phyloP scores from a whole-genome alignment of 306 rosid species.

The Styphnolobium japonicum region DNA sequence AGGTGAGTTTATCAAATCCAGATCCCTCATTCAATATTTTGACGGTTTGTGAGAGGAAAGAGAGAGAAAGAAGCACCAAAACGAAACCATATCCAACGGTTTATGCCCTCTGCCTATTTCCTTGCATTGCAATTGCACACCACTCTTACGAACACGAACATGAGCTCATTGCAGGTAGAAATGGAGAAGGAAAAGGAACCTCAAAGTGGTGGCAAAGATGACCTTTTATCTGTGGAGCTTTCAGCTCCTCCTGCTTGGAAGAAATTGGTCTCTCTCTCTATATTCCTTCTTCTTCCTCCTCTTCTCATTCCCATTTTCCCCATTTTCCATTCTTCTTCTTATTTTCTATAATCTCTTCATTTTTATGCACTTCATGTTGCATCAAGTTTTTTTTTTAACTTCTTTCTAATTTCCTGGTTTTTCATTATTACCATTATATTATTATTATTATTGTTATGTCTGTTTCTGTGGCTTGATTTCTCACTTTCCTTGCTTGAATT shows the following conservation, averaged over 20 bases:
- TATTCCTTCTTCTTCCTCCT: neutral
- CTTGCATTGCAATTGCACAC: neutral
- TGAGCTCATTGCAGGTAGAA: neutral
- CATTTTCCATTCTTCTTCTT: neutral
- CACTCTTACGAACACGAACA: neutral
- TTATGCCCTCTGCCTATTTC: neutral
- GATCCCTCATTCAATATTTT: neutral
- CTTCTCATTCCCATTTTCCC: neutral
- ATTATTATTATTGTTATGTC: neutral
- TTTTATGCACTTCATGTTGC: neutral
- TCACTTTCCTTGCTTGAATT: neutral
- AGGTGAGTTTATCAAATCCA: constrained; percentile 21
- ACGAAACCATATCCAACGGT: constrained; percentile 31
- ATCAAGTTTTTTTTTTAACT: neutral
- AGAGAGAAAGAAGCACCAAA: neutral
- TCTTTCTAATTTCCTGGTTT: neutral
- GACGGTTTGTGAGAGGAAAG: constrained; percentile 19
- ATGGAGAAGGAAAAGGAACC: constrained; percentile 39
- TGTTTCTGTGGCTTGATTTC: neutral
- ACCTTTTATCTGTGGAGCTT: constrained; percentile 71
- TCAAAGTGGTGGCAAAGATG: constrained; percentile 43
- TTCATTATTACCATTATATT: neutral
- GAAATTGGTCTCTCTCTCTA: constrained; percentile 63
- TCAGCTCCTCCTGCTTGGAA: constrained; percentile 93
- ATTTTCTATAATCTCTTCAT: neutral